A percentile compares a stretch with the other conserved stretches of the same genome.
These are phyloP conservation scores for Heterobasidion irregulare DNA, from an alignment of 1,284 basidiomycete species.

Conservation along the genomic window DNA sequence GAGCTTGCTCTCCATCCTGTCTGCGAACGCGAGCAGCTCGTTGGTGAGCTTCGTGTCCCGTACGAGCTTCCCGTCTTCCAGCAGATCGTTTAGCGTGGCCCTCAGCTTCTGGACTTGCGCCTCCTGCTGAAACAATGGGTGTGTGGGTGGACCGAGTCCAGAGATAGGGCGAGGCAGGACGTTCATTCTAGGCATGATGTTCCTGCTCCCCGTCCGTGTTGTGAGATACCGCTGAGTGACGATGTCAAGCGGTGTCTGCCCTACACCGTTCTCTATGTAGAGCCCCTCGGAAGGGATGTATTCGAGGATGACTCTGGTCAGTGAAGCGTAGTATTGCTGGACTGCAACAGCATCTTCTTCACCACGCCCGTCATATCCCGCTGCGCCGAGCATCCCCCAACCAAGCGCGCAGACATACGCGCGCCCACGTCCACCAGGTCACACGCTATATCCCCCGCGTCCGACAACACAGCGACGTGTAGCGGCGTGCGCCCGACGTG, in stretches of 20 bases:
- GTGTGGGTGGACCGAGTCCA: neutral
- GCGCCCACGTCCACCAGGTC: conserved; percentile 44
- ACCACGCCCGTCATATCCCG: conserved; percentile 32
- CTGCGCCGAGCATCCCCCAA: conserved; percentile 44
- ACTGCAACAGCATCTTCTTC: conserved; percentile 36
- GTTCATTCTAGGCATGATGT: neutral
- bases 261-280: conserved; percentile 43
- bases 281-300: conserved; percentile 28
- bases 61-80: conserved; percentile 23
- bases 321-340: conserved; percentile 21
- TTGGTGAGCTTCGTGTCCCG: conserved; percentile 22
- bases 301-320: conserved; percentile 28
- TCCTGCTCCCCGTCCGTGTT: neutral
- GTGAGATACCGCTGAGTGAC: conserved; percentile 17
- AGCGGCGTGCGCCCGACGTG: conserved; percentile 50
- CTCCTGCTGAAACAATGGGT: conserved; percentile 12
- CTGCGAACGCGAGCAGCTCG: conserved; percentile 24
- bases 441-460: neutral
- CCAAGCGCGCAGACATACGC: conserved; percentile 43
- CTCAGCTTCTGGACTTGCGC: conserved; percentile 24
- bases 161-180: neutral
- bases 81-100: conserved; percentile 24
- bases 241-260: conserved; percentile 42
- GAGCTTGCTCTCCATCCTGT: conserved; percentile 23
- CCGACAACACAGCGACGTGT: conserved; percentile 31